Evolutionary conservation across 75 land plant species (phyloP).

Genomic region (Cryptomeria japonica): DNA sequence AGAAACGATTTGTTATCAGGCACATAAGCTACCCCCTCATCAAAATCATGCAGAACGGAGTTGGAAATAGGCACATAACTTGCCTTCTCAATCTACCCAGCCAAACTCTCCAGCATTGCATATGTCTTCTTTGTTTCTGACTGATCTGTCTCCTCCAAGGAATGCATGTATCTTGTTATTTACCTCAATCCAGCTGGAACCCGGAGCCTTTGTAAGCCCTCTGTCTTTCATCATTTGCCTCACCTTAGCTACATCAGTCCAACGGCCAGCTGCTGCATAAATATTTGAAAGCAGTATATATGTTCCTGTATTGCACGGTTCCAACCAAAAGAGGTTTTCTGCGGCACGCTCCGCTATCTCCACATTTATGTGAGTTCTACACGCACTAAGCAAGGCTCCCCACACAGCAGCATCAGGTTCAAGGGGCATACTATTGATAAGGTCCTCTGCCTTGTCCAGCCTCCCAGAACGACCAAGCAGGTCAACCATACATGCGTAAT

Average conservation of each 20-base stretch:
- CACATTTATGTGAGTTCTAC: slow-evolving; percentile 12
- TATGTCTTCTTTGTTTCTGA: neutral
- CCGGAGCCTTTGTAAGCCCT: slow-evolving; percentile 20
- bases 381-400: slow-evolving; percentile 27
- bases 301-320: slow-evolving; percentile 5
- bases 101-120: neutral
- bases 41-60: neutral
- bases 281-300: slow-evolving; percentile 19
- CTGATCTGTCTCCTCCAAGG: slow-evolving; percentile 14
- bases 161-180: slow-evolving; percentile 22
- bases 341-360: slow-evolving; percentile 11
- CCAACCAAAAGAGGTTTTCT: slow-evolving; percentile 13
- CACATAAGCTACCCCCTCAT: neutral
- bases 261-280: slow-evolving; percentile 13
- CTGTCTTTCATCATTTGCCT: slow-evolving; percentile 17
- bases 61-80: neutral
- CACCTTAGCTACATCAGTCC: slow-evolving; percentile 11
- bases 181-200: slow-evolving; percentile 22
- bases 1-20: neutral
- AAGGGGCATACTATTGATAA: slow-evolving; percentile 18
- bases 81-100: neutral
- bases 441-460: slow-evolving; percentile 19
- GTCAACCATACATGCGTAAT: slow-evolving; percentile 23
- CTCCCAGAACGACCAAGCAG: slow-evolving; percentile 19
- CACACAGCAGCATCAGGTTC: slow-evolving; percentile 11